phyloP scores from a whole-genome alignment of 1,284 basidiomycete genomes.

The Puccinia coronata region DNA sequence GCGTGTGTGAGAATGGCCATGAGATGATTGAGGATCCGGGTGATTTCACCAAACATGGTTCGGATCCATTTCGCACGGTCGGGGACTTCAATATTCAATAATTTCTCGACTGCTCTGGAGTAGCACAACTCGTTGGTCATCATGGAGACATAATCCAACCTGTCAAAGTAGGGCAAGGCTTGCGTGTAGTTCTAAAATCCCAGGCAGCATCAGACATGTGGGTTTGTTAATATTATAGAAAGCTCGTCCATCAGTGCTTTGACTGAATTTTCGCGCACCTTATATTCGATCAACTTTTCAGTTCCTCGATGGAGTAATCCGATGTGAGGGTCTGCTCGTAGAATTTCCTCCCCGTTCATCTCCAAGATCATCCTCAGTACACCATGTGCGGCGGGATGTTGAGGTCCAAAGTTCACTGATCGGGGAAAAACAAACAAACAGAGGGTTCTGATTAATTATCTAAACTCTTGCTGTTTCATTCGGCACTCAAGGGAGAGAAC shows the following conservation, averaged over 20 bases:
- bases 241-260: too few species aligned
- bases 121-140: slow-evolving; percentile 70
- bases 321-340: slow-evolving; percentile 66
- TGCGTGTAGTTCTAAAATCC: slow-evolving; percentile 81
- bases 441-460: background rate
- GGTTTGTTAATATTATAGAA: too few species aligned
- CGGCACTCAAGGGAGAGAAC: background rate
- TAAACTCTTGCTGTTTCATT: background rate
- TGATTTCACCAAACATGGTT: slow-evolving; percentile 95
- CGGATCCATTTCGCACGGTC: slow-evolving; percentile 98
- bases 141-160: slow-evolving; percentile 98
- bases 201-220: background rate
- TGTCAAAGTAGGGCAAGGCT: slow-evolving; percentile 98
- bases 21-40: slow-evolving; percentile 91
- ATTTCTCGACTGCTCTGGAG: slow-evolving; percentile 94
- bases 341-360: slow-evolving; percentile 80
- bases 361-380: slow-evolving; percentile 97
- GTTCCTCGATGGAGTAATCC: slow-evolving; percentile 96
- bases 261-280: slow-evolving; percentile 59
- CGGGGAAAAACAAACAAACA: background rate
- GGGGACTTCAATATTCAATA: slow-evolving; percentile 98
- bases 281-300: slow-evolving; percentile 99
- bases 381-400: slow-evolving; percentile 98
- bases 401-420: slow-evolving; percentile 90
- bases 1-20: slow-evolving; percentile 97